Percentiles rank a stretch among this genome's conserved stretches.
These are phyloP conservation scores for Deinandra increscens DNA, from an alignment of 129 eudicot genomes.

Conservation along the genomic window DNA sequence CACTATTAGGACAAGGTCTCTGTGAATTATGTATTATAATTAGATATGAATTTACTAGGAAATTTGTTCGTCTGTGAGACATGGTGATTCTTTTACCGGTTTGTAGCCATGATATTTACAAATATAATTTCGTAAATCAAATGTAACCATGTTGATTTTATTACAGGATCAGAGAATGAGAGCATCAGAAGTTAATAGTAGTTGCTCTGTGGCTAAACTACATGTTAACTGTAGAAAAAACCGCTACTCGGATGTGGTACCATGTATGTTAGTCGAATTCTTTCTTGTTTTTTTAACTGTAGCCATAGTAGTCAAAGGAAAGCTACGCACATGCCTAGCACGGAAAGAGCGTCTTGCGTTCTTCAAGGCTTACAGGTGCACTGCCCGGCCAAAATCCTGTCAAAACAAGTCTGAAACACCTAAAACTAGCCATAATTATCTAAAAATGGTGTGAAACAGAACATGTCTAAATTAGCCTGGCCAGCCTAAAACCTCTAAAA, in stretches of 20 bases:
- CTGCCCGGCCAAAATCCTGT: too few relatives aligned
- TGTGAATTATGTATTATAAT: conserved; percentile 1
- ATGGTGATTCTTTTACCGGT: neutral
- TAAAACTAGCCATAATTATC: too few relatives aligned
- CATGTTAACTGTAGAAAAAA: conserved; percentile 62
- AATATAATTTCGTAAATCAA: neutral
- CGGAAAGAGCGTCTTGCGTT: too few relatives aligned
- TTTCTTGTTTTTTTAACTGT: neutral
- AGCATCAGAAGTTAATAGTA: conserved; percentile 51
- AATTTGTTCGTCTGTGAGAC: neutral
- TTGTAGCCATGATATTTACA: neutral
- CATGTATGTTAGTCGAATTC: conserved; percentile 52
- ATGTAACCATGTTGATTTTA: neutral
- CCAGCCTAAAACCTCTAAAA: too few relatives aligned
- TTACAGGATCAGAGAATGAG: conserved; percentile 71
- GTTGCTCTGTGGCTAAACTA: conserved; percentile 72
- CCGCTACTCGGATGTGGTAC: conserved; percentile 82
- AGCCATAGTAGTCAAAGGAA: too few relatives aligned
- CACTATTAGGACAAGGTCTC: neutral
- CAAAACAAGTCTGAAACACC: too few relatives aligned
- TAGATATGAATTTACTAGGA: neutral
- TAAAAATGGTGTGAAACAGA: too few relatives aligned
- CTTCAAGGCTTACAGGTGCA: too few relatives aligned
- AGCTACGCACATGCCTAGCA: too few relatives aligned
- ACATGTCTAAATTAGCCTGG: too few relatives aligned